These are phyloP conservation scores for Tetracladium marchalianum DNA, from an alignment of 495 filamentous ascomycete genomes.

Conservation along the genomic window DNA sequence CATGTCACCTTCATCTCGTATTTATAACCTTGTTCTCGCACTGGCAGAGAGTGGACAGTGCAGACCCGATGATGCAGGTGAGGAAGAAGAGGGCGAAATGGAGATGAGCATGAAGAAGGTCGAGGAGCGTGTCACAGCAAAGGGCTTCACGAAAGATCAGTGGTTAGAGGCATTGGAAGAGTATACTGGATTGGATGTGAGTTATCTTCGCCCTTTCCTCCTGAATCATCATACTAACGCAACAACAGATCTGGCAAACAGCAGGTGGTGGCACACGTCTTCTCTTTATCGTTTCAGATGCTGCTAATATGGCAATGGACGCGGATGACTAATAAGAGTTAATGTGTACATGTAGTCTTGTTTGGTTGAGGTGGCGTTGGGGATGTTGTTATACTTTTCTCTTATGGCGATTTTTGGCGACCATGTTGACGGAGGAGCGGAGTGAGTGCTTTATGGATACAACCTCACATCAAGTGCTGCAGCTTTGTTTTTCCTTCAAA, in stretches of 20 bases:
- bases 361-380: background rate
- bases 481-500: no score
- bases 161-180: conserved; percentile 78
- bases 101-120: conserved; percentile 82
- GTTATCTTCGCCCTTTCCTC: conserved; percentile 25
- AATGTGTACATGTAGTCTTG: background rate
- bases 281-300: conserved; percentile 49
- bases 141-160: conserved; percentile 94
- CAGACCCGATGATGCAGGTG: conserved; percentile 57
- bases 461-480: no score
- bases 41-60: conserved; percentile 70
- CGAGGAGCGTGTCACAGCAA: conserved; percentile 80
- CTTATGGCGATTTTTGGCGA: background rate
- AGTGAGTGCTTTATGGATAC: background rate
- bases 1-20: conserved; percentile 76
- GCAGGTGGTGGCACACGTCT: conserved; percentile 75
- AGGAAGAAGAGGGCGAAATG: conserved; percentile 37
- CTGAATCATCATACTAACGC: conserved; percentile 8
- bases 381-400: background rate
- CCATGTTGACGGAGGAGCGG: conserved; percentile 2
- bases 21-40: conserved; percentile 83
- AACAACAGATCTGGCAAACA: conserved; percentile 85
- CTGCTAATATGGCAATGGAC: conserved; percentile 16
- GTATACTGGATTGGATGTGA: conserved; percentile 79
- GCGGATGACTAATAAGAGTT: conserved; percentile 10